Base-by-base conservation (phyloP, 345 rosid species). In the Boechera divaricarpa region DNA sequence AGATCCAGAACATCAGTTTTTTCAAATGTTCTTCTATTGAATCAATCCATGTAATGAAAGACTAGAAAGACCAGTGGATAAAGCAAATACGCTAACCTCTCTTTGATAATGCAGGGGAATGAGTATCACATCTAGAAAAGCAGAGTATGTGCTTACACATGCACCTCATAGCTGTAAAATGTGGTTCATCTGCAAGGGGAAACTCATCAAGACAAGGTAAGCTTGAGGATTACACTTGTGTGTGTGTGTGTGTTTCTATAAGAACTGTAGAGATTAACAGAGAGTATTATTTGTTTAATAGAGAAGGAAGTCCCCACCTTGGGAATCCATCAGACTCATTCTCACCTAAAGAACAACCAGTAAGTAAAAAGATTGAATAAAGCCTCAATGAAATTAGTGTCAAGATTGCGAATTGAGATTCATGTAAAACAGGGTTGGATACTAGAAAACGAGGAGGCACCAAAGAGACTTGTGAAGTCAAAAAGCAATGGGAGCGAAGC, bases 121-220 rank as follows among this genome's bases (percentile, higher is more conserved):
- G 92, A 58, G 36, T 44, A 83, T 85, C 77, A 91, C 83, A 79
- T 91, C 98, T 11, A 91, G 76, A 79, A 93, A 91, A 84, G 92
- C 98, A 68, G 64, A 78, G 63, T 83, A 16, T 57, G 81, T 93
- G 69, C 73, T 76, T 59, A 75, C 55, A 12, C 77, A 84, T 42
- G 97, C 98, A 52, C 92, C 94, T 68, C 64, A 31, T 51, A 70
- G 78, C 67, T 91, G 97, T 80, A 86, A 86, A 32, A 86, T 89
- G 77, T 84, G 84, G 92, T 93, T 93, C 76, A 69, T 89, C 69
- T 91, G 97, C 85, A 84, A 82, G 60, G 91, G 92, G 12, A 57
- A 76, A 63, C 90, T 85, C 66, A 85, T 91, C 56, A 13, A 61
- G 47, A 82, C 71, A 52, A 86, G 84, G 98, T 89, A 68, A 70